These are phyloP conservation scores for Pythium dissotocum DNA, from an alignment of 352 stramenopile genomes.

Conservation along the genomic window DNA sequence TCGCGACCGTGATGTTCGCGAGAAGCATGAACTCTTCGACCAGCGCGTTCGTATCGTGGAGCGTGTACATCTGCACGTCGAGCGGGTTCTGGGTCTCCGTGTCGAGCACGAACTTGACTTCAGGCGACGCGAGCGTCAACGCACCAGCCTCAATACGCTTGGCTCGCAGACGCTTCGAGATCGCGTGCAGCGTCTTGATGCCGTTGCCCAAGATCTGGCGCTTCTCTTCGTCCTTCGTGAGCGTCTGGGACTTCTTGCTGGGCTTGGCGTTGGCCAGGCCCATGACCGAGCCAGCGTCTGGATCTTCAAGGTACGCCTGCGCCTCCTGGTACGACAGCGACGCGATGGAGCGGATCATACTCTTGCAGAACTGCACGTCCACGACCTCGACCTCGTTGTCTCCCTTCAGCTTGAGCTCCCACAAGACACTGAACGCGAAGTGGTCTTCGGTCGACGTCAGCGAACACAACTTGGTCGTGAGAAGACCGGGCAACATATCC, in stretches of 20 bases:
- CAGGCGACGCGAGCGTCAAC: constrained; percentile 96
- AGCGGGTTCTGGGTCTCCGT: constrained; percentile 98
- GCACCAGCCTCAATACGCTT: constrained; percentile 96
- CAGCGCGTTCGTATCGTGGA: constrained; percentile 94
- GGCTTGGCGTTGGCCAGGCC: constrained; percentile 18
- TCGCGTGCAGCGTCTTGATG: constrained; percentile 91
- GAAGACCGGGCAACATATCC: constrained; percentile 97
- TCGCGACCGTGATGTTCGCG: constrained; percentile 98
- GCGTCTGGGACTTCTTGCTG: constrained; percentile 32
- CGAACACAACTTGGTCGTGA: constrained; percentile 98
- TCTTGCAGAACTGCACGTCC: constrained; percentile 97
- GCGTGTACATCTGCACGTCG: constrained; percentile 97
- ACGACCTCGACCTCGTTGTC: constrained; percentile 89
- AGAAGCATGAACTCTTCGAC: constrained; percentile 99
- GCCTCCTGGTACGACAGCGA: constrained; percentile 98
- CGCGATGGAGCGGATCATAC: constrained; percentile 96
- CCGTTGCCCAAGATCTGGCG: constrained; percentile 68
- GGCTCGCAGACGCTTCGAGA: constrained; percentile 90
- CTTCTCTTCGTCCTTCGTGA: constrained; percentile 38
- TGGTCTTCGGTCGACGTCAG: constrained; percentile 83
- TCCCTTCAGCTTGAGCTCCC: constrained; percentile 68
- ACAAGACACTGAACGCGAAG: constrained; percentile 83
- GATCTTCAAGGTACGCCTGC: constrained; percentile 94
- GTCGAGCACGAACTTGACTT: constrained; percentile 97
- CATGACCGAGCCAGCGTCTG: constrained; percentile 50